A percentile compares a stretch with the other conserved stretches of the same genome.
Evolutionary conservation across 139 green algal species (phyloP).

Genomic region (Tetradesmus lagerheimii): DNA sequence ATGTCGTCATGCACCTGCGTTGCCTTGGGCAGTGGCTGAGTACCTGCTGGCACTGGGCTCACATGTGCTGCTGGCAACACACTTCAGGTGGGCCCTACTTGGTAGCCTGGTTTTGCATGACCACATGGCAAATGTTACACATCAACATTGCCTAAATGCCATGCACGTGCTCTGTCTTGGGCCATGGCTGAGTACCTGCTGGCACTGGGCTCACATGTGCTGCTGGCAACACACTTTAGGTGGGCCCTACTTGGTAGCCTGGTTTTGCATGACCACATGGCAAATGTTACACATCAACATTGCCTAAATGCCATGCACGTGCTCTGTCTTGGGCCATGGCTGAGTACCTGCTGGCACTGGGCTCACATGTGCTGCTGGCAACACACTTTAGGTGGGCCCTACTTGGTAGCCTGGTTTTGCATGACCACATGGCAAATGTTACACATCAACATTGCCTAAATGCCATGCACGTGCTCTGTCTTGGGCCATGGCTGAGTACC

Average conservation of each 20-base stretch:
- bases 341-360: conserved; percentile 55
- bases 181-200: conserved; percentile 65
- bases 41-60: conserved; percentile 51
- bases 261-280: no score
- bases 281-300: no score
- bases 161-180: conserved; percentile 79
- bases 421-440: no score
- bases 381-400: conserved; percentile 78
- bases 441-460: no score
- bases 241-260: background rate
- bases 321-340: conserved; percentile 82
- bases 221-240: conserved; percentile 86
- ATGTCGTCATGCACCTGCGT: conserved; percentile 61
- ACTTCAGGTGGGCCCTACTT: conserved; percentile 71
- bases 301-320: no score
- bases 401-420: no score
- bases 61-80: conserved; percentile 79
- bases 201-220: conserved; percentile 48
- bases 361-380: conserved; percentile 70
- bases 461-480: conserved; percentile 70
- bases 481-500: conserved; percentile 77
- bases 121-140: no score
- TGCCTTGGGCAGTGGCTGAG: conserved; percentile 82
- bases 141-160: no score
- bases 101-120: no score